These are phyloP conservation scores for Russula lepida DNA, from an alignment of 768 basidiomycete genomes.

Conservation along the genomic window DNA sequence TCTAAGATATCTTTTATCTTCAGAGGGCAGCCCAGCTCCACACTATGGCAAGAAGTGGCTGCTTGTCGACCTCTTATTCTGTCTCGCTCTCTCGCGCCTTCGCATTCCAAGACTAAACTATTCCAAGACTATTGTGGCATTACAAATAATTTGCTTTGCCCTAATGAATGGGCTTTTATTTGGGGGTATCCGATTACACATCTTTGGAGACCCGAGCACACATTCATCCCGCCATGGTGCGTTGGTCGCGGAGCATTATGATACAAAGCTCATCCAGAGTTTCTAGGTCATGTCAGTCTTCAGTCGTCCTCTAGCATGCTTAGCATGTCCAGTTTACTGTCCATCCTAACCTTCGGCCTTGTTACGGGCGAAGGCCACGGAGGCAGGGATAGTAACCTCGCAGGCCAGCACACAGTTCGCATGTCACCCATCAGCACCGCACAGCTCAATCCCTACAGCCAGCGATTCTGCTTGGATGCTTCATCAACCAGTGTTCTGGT, in stretches of 20 bases:
- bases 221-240: slow-evolving; percentile 16
- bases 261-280: not conserved
- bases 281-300: slow-evolving; percentile 18
- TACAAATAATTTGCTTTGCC: slow-evolving; percentile 55
- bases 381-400: slow-evolving; percentile 49
- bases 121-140: slow-evolving; percentile 48
- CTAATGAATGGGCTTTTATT: slow-evolving; percentile 64
- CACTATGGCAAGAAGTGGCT: slow-evolving; percentile 60
- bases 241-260: slow-evolving; percentile 16
- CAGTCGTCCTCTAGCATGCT: slow-evolving; percentile 28
- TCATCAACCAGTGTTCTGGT: slow-evolving; percentile 51
- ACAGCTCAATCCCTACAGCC: slow-evolving; percentile 67
- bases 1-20: slow-evolving; percentile 43
- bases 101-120: slow-evolving; percentile 72
- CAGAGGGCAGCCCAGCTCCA: slow-evolving; percentile 31
- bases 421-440: slow-evolving; percentile 94
- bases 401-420: slow-evolving; percentile 85
- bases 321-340: slow-evolving; percentile 41
- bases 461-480: slow-evolving; percentile 65
- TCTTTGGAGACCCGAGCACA: slow-evolving; percentile 27
- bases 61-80: slow-evolving; percentile 57
- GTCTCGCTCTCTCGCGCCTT: slow-evolving; percentile 47
- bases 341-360: slow-evolving; percentile 44
- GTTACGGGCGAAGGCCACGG: slow-evolving; percentile 34
- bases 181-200: slow-evolving; percentile 57